phyloP scores from a whole-genome alignment of 192 early-diverging fungal genomes.

The Coemansia sp. region DNA sequence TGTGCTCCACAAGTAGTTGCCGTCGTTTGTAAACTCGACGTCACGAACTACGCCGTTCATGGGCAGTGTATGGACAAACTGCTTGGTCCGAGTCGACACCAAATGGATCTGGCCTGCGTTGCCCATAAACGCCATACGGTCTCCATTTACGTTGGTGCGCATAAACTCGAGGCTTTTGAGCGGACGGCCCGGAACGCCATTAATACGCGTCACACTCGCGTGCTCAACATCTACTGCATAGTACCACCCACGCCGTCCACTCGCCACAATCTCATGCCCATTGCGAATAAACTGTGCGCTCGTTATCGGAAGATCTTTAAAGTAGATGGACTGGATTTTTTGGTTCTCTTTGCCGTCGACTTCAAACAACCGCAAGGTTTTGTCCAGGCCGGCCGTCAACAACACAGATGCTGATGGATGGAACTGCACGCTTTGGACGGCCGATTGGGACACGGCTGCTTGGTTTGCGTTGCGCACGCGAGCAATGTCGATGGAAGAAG shows the following conservation, averaged over 20 bases:
- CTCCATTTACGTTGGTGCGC: conserved; percentile 66
- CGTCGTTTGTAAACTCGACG: conserved; percentile 78
- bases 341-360: conserved; percentile 92
- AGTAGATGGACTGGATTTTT: conserved; percentile 84
- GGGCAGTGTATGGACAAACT: conserved; percentile 84
- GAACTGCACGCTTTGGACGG: conserved; percentile 72
- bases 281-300: conserved; percentile 71
- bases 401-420: conserved; percentile 88
- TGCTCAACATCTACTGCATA: conserved; percentile 84
- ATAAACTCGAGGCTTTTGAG: conserved; percentile 75
- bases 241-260: conserved; percentile 77
- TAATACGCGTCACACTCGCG: conserved; percentile 72
- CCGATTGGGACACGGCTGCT: conserved; percentile 50
- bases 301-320: conserved; percentile 86
- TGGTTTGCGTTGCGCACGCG: conserved; percentile 41
- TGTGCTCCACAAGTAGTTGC: conserved; percentile 72
- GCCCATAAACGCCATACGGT: conserved; percentile 77
- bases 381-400: conserved; percentile 85
- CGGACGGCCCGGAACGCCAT: conserved; percentile 71
- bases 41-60: conserved; percentile 82
- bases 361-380: conserved; percentile 82
- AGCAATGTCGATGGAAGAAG: conserved; percentile 25
- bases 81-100: conserved; percentile 74
- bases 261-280: conserved; percentile 72
- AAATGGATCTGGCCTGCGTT: conserved; percentile 80